A percentile compares a stretch with the other conserved stretches of the same genome.
Evolutionary conservation across 257 asterid species (phyloP).

Genomic region (Thymus quinquecostatus): DNA sequence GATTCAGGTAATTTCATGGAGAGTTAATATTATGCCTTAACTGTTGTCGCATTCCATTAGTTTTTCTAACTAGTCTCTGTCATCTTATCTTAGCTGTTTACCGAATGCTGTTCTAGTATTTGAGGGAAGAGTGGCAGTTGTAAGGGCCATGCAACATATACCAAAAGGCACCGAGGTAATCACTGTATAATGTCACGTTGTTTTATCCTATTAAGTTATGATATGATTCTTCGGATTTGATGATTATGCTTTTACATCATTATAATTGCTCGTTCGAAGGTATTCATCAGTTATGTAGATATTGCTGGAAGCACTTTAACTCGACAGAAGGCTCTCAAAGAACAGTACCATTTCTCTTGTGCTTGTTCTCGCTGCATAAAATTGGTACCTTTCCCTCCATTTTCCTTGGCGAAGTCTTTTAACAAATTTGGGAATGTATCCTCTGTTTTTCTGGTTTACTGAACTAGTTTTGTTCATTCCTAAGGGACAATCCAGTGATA

Average conservation of each 20-base stretch:
- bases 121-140: slow-evolving; percentile 78
- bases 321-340: slow-evolving; percentile 88
- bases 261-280: slow-evolving; percentile 50
- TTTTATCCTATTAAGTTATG: slow-evolving; percentile 20
- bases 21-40: slow-evolving; percentile 7
- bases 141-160: slow-evolving; percentile 72
- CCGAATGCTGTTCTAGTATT: slow-evolving; percentile 89
- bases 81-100: slow-evolving; percentile 59
- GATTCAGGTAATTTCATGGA: background rate
- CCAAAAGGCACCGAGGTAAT: slow-evolving; percentile 93
- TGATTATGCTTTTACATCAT: slow-evolving; percentile 29
- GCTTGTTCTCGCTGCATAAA: slow-evolving; percentile 75
- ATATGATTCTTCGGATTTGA: slow-evolving; percentile 7
- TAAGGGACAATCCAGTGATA: slow-evolving; percentile 78
- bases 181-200: slow-evolving; percentile 1
- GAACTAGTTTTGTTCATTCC: slow-evolving; percentile 33
- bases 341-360: slow-evolving; percentile 88
- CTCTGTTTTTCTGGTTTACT: slow-evolving; percentile 23
- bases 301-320: slow-evolving; percentile 91
- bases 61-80: slow-evolving; percentile 40
- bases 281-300: slow-evolving; percentile 84
- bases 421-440: slow-evolving; percentile 5
- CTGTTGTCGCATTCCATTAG: background rate
- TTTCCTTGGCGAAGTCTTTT: slow-evolving; percentile 21
- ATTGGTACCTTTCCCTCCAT: slow-evolving; percentile 51